A percentile compares a stretch with the other conserved stretches of the same genome.
Evolutionary conservation across 2,329 filamentous ascomycete species (phyloP).

Genomic region (Chalaropsis thielavioides): DNA sequence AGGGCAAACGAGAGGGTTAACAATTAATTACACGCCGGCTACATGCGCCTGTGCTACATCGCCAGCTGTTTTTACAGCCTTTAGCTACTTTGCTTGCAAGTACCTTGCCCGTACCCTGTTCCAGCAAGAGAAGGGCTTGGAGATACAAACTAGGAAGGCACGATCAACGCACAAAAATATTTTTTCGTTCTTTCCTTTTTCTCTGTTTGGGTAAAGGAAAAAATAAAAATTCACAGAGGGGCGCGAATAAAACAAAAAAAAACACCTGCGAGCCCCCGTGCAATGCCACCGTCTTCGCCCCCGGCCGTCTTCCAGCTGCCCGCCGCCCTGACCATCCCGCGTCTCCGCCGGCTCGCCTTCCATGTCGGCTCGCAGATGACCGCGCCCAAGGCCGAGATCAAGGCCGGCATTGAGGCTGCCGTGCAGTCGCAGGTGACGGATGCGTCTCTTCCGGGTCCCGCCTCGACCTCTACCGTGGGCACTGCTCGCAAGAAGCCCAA

Average conservation of each 20-base stretch:
- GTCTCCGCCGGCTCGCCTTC: conserved; percentile 8
- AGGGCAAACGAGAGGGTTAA: too few species aligned
- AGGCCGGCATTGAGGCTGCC: background rate
- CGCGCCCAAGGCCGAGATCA: conserved; percentile 3
- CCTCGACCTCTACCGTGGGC: background rate
- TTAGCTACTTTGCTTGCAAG: background rate
- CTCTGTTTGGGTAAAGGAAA: background rate
- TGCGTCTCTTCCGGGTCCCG: background rate
- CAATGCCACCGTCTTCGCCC: background rate
- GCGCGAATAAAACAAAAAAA: background rate
- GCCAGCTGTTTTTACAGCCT: background rate
- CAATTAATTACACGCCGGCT: too few species aligned
- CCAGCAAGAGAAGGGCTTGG: too few species aligned
- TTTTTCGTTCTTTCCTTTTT: background rate
- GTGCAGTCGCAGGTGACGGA: background rate
- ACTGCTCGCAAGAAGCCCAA: background rate
- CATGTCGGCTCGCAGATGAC: conserved; percentile 7
- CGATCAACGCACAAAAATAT: background rate
- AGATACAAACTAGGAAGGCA: background rate
- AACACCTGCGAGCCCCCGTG: background rate
- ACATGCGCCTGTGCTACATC: background rate
- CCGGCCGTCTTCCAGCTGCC: background rate
- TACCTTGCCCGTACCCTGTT: background rate
- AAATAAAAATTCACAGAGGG: background rate
- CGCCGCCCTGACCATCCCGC: conserved; percentile 2